Base-by-base conservation (phyloP, 768 basidiomycete genomes). In the Lenzites betulinus region DNA sequence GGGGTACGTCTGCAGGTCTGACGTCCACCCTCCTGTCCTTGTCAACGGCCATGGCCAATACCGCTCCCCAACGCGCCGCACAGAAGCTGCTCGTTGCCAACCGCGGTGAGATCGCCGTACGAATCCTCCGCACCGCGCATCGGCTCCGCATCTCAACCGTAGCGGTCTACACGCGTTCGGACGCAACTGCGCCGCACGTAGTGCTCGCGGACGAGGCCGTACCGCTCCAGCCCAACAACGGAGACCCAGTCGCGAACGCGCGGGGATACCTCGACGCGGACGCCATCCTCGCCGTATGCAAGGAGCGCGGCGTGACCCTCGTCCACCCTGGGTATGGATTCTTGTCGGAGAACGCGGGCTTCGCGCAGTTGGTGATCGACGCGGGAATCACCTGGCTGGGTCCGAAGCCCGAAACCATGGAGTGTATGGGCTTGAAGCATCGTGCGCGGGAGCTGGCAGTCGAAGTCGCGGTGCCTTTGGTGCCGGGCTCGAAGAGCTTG, bases 31-130 rank as follows among this genome's bases (percentile, higher is more conserved):
- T 15, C 13, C 25, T 26, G 12, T 20, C 20, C 39, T 41, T 16
- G 20, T 18, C 33, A 7, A 9, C 33, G 3, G n/a, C 13, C 26
- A 53, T 48, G 44, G 16, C 50, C 15, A 22, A 26, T 13, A 23
- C 48, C 1, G 18, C 22, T 22, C 22, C 47, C 3, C 25, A 44
- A 7, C 46, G 42, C 48, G 28, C 36, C 9, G 22, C 49, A 26
- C 80, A 84, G 63, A 85, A 81, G 62, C 74, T 88, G 0, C 79
- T 89, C 60, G 75, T 90, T 60, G 86, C 86, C 20, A 89, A 90
- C 70, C 83, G 88, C 25, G 88, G 88, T 42, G 88, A 90, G 70
- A 89, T 90, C 52, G 87, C 87, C 9, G 76, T 84, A 15, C 82
- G 88, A 9, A 80, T 89, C 64, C 73, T 89, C 25, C 79, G 77